Percentiles rank a stretch among this genome's conserved stretches.
phyloP scores from a whole-genome alignment of 768 basidiomycete species.

The Lactifluus echinatus region DNA sequence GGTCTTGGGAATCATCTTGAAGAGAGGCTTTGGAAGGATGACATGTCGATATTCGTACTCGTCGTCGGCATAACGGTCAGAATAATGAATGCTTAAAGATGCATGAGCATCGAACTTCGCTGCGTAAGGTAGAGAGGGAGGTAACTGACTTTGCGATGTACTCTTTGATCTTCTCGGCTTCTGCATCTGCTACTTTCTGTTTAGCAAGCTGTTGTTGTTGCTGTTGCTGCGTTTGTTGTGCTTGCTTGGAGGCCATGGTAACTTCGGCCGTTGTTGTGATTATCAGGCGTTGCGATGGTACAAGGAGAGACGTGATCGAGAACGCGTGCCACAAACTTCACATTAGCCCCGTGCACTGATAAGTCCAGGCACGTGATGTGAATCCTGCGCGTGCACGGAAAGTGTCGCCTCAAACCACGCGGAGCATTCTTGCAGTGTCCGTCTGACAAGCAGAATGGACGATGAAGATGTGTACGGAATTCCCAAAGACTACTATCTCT shows the following conservation, averaged over 20 bases:
- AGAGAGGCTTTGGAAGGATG: conserved; percentile 87
- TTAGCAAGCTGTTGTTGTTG: conserved; percentile 23
- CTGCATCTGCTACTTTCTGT: conserved; percentile 17
- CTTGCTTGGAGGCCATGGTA: conserved; percentile 17
- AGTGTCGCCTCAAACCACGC: not conserved
- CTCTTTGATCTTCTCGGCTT: conserved; percentile 43
- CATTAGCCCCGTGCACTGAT: conserved; percentile 2
- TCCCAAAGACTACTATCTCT: not conserved
- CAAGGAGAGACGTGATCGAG: not conserved
- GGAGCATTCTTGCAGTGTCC: not conserved
- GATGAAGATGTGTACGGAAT: conserved; percentile 7
- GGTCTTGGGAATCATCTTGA: conserved; percentile 87
- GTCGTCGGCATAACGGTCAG: conserved; percentile 88
- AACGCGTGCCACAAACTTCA: not conserved
- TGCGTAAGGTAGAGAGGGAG: no score
- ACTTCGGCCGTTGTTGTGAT: not conserved
- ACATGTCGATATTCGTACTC: conserved; percentile 94
- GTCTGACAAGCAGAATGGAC: not conserved
- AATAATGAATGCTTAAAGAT: conserved; percentile 74
- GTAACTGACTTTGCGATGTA: conserved; percentile 63
- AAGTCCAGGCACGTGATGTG: conserved; percentile 16
- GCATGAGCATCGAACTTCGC: conserved; percentile 7
- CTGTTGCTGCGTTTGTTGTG: conserved; percentile 15
- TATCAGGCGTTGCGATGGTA: conserved; percentile 1
- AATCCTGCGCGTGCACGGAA: conserved; percentile 1